Base-by-base conservation (phyloP, 192 early-diverging fungal species). In the Rhizophagus sp. region DNA sequence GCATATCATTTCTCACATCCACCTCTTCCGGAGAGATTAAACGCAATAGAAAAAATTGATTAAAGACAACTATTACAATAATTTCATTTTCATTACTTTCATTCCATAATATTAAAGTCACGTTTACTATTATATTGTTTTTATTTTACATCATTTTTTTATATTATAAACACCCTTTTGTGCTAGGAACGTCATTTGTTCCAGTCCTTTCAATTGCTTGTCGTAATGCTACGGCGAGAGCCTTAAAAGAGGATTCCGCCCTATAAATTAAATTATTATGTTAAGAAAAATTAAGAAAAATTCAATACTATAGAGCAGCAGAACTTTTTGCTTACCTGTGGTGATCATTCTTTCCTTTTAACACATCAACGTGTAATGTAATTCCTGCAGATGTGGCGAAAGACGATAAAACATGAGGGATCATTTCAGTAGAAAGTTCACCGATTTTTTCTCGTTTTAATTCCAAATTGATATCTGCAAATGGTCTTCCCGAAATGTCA, bases 281-380 rank as follows among this genome's bases (percentile, higher is more conserved):
- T 75, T 62, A 39, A 22, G 61, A 61, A 49, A 41, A 7, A 4
- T 30, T 30, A 30, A 30, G 30, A 30, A 30, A 30, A 70, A 73
- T 36, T 66, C 11, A 44, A 25, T 61, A 30, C 2, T 19, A 47
- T 15, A 68, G 41, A 36, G 49, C 24, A 49, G 39, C 24, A 62
- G 39, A 19, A 36, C 71, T 73, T 24, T 12, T 27, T 25, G 36
- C 15, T 69, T 87, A 97, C 95, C 94, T 86, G 83, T 99, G 98
- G 82, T 99, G 98, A 86, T 99, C 98, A 81, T 99, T 99, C 73
- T 89, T 87, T 36, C 98, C 98, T 82, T 96, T 95, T 19, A 99
- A 82, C 33, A 93, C 93, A 88, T 99, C 98, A 0, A 99, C 96
- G 70, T 99, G 98, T 64, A 99, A 87, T 4, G 98, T 99, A 70